Percentiles rank a stretch among this genome's conserved stretches.
Conservation (phyloP, 371 early-diverging fungal species). For the Choanephora cucurbitarum region DNA sequence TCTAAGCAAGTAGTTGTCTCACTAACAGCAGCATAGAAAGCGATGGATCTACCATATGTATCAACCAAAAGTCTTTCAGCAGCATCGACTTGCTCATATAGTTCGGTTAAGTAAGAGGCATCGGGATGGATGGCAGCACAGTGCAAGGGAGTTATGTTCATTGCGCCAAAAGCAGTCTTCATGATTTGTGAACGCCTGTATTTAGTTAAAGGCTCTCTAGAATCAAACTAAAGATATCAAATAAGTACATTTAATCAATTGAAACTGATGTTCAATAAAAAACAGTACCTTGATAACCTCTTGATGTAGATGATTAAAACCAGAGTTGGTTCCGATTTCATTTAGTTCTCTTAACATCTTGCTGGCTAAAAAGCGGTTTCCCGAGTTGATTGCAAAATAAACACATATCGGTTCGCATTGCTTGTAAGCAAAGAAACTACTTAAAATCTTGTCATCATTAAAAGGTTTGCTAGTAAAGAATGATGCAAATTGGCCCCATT, state of each 20-base stretch:
- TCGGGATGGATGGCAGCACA: constrained; percentile 53
- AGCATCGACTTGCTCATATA: constrained; percentile 45
- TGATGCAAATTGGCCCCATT: constrained; percentile 1
- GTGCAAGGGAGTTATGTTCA: constrained; percentile 48
- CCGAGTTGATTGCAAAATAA: constrained; percentile 47
- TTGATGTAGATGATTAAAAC: constrained; percentile 53
- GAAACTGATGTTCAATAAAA: too few species aligned
- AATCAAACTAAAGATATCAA: constrained; percentile 13
- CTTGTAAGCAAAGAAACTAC: neutral
- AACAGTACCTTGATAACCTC: constrained; percentile 44
- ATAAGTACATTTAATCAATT: too few species aligned
- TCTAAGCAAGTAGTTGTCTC: constrained; percentile 51
- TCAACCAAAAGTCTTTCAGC: constrained; percentile 45
- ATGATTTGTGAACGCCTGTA: constrained; percentile 52
- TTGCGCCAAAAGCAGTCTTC: constrained; percentile 44
- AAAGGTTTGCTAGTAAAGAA: constrained; percentile 12
- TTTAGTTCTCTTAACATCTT: constrained; percentile 23
- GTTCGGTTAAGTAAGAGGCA: constrained; percentile 35
- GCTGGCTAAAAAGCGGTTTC: constrained; percentile 42
- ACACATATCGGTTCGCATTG: constrained; percentile 12
- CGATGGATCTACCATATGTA: constrained; percentile 46
- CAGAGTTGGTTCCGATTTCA: constrained; percentile 7
- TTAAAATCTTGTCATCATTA: constrained; percentile 3
- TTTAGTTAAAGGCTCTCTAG: constrained; percentile 22
- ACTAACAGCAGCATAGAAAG: constrained; percentile 64